Evolutionary conservation across 139 green algal species (phyloP), one percentile per base, ranked within the genome.

Genomic region (Nannochloris sp.): DNA sequence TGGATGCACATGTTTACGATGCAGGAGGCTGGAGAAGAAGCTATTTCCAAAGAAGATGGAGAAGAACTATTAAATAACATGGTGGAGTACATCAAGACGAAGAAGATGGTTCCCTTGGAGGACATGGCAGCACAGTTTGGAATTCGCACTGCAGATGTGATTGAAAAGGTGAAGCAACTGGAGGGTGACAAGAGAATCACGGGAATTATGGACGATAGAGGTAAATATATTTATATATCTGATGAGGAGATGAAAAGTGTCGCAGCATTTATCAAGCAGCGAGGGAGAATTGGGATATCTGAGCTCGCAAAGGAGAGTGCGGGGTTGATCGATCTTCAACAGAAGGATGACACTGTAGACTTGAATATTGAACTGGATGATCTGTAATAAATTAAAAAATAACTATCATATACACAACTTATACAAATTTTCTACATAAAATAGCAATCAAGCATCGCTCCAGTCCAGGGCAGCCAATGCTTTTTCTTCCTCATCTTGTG

Each of bases 151-250:
- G 75, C 81, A 50, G 89, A 96, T 12, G 87, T 82, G 6, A 84
- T 96, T 44, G 79, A 82, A 29, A 70, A 83, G 9, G 81, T 96
- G 24, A 71, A 86, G 31, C 50, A 24, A 0, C 74, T 97, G 19
- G 90, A 96, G 60, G 75, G 67, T 9, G 78, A 81, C 67, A 85
- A 88, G 0, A 57, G 72, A 8, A 64, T 96, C 15, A 90, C 88
- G 3, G 90, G 90, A 0, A 81, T 97, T 53, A 93, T 97, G 87
- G 90, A 97, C 57, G 90, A 97, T 66, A 74, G 90, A 1, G 90
- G 90, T 34, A 97, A 97, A 85, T 97, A 89, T 83, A 95, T 97
- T 53, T 96, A 92, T 82, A 89, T 97, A 44, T 90, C 78, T 31
- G 44, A 46, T 9, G 85, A 92, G 29, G 90, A 97, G 76, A 95